A percentile compares a stretch with the other conserved stretches of the same genome.
Conservation (phyloP, 1,139 yeast genomes). For the Geotrichum histeridarum region DNA sequence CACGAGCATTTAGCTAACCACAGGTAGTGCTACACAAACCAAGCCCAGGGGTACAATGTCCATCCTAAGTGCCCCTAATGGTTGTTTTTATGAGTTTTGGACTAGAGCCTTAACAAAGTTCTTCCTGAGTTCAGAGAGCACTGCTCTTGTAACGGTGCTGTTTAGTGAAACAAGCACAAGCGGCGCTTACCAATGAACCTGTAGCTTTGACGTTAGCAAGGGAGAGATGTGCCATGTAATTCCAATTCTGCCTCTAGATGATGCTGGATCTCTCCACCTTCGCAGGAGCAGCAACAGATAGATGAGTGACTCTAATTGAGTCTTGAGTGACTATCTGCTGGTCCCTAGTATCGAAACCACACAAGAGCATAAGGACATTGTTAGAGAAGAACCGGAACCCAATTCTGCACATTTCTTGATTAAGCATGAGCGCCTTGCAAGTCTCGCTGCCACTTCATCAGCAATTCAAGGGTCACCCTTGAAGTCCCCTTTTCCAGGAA, state of each 20-base stretch:
- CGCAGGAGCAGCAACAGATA: slow-evolving; percentile 4
- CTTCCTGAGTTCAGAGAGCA: neutral
- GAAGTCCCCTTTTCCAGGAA: neutral
- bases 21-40: slow-evolving; percentile 1
- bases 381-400: neutral
- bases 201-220: neutral
- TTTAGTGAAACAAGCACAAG: slow-evolving; percentile 1
- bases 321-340: slow-evolving; percentile 4
- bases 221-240: neutral
- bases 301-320: neutral
- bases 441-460: neutral
- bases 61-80: neutral
- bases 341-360: neutral
- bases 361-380: neutral
- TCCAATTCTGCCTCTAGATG: neutral
- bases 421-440: slow-evolving; percentile 1
- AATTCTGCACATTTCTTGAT: slow-evolving; percentile 1
- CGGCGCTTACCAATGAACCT: neutral
- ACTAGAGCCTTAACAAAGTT: neutral
- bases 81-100: slow-evolving; percentile 6
- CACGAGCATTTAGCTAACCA: neutral
- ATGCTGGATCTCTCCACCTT: neutral
- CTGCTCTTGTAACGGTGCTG: neutral
- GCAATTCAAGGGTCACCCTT: neutral
- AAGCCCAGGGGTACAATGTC: slow-evolving; percentile 1